Evolutionary conservation across 805 yeast genomes (phyloP), one percentile per base, ranked within the genome.

Genomic region (Tetrapisispora taiwanensis): DNA sequence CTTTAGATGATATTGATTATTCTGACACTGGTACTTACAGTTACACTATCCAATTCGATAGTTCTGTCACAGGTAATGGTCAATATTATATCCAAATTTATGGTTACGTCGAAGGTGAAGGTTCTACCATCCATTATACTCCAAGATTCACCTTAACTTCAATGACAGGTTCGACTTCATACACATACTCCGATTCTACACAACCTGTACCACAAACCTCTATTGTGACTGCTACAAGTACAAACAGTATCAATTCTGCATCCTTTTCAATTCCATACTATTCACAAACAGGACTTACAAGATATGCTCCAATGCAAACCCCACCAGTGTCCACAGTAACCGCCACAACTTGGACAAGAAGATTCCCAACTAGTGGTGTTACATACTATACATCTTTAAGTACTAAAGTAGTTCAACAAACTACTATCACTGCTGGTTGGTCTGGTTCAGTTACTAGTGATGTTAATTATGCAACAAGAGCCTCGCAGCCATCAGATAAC

Each of bases 281-380:
- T 3, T 50, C 54, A 53, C 97, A 90, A 67, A 81, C 92, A 0
- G 95, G 95, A 27, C 63, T 53, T 18, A 76, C 84, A 9, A 75
- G 89, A 54, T 85, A 66, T 62, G 97, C 97, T 1, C 96, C 97
- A 43, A 86, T 88, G 95, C 97, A 89, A 66, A 60, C 71, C 47
- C 95, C 87, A 65, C 97, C 98, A 6, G 84, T 81, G 3, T 56
- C 83, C 1, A 67, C 66, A 9, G 75, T 87, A 22, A 84, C 95
- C 0, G 75, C 70, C 32, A 71, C 81, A 9, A 64, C 80, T 3
- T 82, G 89, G 81, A 60, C 81, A 10, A 73, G 79, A 52, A 70
- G 77, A 51, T 80, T 65, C 60, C 78, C 90, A 15, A 75, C 95
- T 0, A 76, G 86, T 44, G 69, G 84, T 0, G 84, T 75, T 44